phyloP scores from a whole-genome alignment of 805 yeast genomes.

The Cyberlindnera maclurae region DNA sequence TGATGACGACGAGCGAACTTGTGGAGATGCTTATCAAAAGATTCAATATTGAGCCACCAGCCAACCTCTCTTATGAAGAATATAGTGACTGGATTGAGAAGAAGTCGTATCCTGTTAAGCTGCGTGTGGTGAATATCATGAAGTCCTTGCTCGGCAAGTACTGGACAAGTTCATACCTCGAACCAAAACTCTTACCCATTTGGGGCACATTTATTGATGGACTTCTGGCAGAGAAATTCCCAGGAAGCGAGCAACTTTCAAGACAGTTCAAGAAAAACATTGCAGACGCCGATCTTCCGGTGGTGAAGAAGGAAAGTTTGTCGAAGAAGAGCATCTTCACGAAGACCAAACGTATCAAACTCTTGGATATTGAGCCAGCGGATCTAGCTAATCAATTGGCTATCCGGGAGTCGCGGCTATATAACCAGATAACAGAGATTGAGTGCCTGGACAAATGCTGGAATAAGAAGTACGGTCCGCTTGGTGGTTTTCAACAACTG shows the following conservation, averaged over 20 bases:
- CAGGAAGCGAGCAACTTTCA: slow-evolving; percentile 36
- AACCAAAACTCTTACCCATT: slow-evolving; percentile 32
- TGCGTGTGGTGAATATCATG: slow-evolving; percentile 60
- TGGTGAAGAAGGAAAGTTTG: slow-evolving; percentile 2
- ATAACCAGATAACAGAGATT: slow-evolving; percentile 57
- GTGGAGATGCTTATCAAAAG: slow-evolving; percentile 53
- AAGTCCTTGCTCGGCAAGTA: slow-evolving; percentile 57
- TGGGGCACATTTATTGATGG: slow-evolving; percentile 34
- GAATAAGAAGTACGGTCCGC: slow-evolving; percentile 57
- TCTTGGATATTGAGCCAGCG: slow-evolving; percentile 62
- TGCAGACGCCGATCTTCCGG: background rate
- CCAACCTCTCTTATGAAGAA: slow-evolving; percentile 77
- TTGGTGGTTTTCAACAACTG: slow-evolving; percentile 47
- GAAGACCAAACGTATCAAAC: slow-evolving; percentile 35
- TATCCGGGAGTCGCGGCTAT: slow-evolving; percentile 63
- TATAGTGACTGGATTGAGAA: slow-evolving; percentile 68
- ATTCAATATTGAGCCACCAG: slow-evolving; percentile 74
- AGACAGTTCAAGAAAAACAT: slow-evolving; percentile 31
- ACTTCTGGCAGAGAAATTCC: slow-evolving; percentile 34
- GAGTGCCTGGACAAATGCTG: slow-evolving; percentile 76
- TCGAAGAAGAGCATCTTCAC: slow-evolving; percentile 5
- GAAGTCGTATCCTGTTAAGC: slow-evolving; percentile 61
- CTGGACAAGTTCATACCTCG: slow-evolving; percentile 60
- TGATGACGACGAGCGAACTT: slow-evolving; percentile 60
- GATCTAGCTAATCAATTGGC: slow-evolving; percentile 85